phyloP scores from a whole-genome alignment of 1,284 basidiomycete species.

The Volvariella volvacea region DNA sequence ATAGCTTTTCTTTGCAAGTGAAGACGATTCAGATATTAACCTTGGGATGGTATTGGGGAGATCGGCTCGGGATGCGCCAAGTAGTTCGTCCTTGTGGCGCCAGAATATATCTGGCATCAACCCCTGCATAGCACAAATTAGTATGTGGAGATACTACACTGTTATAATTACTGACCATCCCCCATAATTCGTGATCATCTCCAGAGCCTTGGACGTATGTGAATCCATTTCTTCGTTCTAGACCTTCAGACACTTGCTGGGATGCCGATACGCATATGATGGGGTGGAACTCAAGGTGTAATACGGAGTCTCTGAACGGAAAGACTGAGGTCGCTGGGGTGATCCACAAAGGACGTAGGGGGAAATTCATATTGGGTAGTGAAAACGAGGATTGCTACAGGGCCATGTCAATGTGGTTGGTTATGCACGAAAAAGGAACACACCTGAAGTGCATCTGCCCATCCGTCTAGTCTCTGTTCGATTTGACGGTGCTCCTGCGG shows the following conservation, averaged over 20 bases:
- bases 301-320: conserved; percentile 23
- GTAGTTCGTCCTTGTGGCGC: conserved; percentile 45
- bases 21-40: conserved; percentile 27
- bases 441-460: conserved; percentile 61
- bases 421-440: not conserved
- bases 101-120: conserved; percentile 73
- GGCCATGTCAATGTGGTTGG: not conserved
- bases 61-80: conserved; percentile 36
- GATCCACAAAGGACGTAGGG: conserved; percentile 32
- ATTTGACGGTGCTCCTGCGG: conserved; percentile 75
- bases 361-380: conserved; percentile 21
- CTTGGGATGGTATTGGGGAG: conserved; percentile 41
- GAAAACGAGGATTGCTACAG: conserved; percentile 28
- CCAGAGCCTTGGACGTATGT: conserved; percentile 86
- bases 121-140: too few species aligned
- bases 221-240: conserved; percentile 59
- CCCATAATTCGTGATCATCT: conserved; percentile 87
- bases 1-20: not conserved
- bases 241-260: conserved; percentile 48
- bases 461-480: conserved; percentile 48
- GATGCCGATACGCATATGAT: conserved; percentile 79
- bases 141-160: not conserved
- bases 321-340: conserved; percentile 27
- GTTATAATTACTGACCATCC: conserved; percentile 65
- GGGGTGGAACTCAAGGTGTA: conserved; percentile 42